A percentile compares a stretch with the other conserved stretches of the same genome.
These are phyloP conservation scores for Zancudomyces culisetae DNA, from an alignment of 371 early-diverging fungal species.

Conservation along the genomic window DNA sequence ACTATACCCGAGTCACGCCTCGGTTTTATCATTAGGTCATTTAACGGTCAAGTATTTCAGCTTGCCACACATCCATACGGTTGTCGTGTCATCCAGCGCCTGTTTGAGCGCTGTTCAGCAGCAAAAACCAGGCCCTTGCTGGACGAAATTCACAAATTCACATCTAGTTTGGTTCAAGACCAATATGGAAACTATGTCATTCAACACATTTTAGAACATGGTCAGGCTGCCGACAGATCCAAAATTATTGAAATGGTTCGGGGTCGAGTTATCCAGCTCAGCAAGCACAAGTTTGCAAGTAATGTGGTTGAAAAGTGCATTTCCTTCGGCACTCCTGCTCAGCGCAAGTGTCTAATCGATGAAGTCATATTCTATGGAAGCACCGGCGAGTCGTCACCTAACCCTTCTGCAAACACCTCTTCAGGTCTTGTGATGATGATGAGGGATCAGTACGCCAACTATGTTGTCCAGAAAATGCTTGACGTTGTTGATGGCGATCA, in stretches of 20 bases:
- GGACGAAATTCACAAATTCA: slow-evolving; percentile 82
- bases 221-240: slow-evolving; percentile 64
- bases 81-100: slow-evolving; percentile 98
- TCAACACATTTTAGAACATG: slow-evolving; percentile 95
- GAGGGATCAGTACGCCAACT: slow-evolving; percentile 99
- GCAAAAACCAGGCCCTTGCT: slow-evolving; percentile 66
- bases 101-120: slow-evolving; percentile 95
- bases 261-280: slow-evolving; percentile 70
- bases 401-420: slow-evolving; percentile 34
- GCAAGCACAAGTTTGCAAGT: slow-evolving; percentile 98
- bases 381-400: no score
- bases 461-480: slow-evolving; percentile 98
- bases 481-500: slow-evolving; percentile 87
- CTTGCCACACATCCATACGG: slow-evolving; percentile 99
- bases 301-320: slow-evolving; percentile 97
- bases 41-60: slow-evolving; percentile 87
- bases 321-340: slow-evolving; percentile 46
- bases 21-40: slow-evolving; percentile 89
- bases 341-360: slow-evolving; percentile 64
- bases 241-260: slow-evolving; percentile 74
- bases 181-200: slow-evolving; percentile 99
- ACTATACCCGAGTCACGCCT: slow-evolving; percentile 84
- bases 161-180: slow-evolving; percentile 84
- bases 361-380: no score
- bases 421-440: slow-evolving; percentile 82